These are phyloP conservation scores for Microbotryum intermedium DNA, from an alignment of 1,284 basidiomycete genomes.

Conservation along the genomic window DNA sequence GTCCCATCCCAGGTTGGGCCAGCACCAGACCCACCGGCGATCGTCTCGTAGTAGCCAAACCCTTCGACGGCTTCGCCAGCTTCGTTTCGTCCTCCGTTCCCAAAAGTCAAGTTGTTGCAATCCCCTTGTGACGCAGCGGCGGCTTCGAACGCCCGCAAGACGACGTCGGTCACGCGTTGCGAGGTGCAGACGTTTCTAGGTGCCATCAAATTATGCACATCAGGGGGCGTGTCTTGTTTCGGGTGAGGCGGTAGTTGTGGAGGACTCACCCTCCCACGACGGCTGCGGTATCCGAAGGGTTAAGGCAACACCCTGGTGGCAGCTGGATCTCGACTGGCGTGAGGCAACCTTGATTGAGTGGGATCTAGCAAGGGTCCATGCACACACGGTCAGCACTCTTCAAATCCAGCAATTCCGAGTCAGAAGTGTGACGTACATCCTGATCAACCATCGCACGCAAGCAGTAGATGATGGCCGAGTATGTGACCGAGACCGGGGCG, in stretches of 20 bases:
- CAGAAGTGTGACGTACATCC: constrained; percentile 44
- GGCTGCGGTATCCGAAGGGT: constrained; percentile 52
- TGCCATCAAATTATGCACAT: background rate
- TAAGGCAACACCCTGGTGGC: constrained; percentile 67
- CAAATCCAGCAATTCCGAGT: background rate
- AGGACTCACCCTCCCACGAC: constrained; percentile 18
- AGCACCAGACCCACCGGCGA: constrained; percentile 86
- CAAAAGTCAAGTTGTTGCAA: constrained; percentile 80
- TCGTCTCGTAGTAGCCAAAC: constrained; percentile 96
- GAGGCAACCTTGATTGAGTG: constrained; percentile 85
- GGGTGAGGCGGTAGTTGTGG: background rate
- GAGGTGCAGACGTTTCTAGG: constrained; percentile 48
- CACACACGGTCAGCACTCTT: background rate
- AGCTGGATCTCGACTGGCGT: constrained; percentile 61
- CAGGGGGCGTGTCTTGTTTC: background rate
- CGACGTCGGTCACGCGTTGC: constrained; percentile 90
- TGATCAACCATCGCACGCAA: constrained; percentile 84
- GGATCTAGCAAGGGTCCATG: constrained; percentile 48
- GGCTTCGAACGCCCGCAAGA: constrained; percentile 85
- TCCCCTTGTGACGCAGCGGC: constrained; percentile 90
- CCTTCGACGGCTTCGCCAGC: constrained; percentile 65
- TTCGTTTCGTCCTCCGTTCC: constrained; percentile 73
- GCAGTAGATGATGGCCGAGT: constrained; percentile 88
- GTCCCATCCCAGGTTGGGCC: constrained; percentile 79
- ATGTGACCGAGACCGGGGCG: constrained; percentile 69